Percentiles rank a stretch among this genome's conserved stretches.
phyloP scores from a whole-genome alignment of 1,139 yeast species.

The Yamadazyma triangularis region DNA sequence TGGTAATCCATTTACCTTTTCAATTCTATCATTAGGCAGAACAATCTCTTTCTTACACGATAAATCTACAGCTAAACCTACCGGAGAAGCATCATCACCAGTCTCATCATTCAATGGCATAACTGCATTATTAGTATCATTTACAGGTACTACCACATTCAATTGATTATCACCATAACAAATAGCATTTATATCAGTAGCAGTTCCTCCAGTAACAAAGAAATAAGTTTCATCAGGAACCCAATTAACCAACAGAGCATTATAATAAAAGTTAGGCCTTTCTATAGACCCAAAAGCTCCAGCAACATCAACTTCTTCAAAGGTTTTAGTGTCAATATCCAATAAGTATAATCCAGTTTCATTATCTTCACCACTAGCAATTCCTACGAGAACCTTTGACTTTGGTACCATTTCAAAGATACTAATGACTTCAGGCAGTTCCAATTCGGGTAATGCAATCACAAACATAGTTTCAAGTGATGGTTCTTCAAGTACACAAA shows the following conservation, averaged over 20 bases:
- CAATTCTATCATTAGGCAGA: conserved; percentile 58
- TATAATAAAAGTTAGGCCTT: conserved; percentile 48
- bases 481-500: too few species aligned
- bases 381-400: conserved; percentile 7
- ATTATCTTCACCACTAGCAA: conserved; percentile 8
- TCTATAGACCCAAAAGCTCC: conserved; percentile 55
- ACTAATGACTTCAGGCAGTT: too few species aligned
- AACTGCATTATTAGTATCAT: conserved; percentile 68
- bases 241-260: conserved; percentile 42
- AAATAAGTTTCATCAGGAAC: conserved; percentile 21
- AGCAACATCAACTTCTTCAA: conserved; percentile 44
- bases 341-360: conserved; percentile 7
- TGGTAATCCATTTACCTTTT: conserved; percentile 52
- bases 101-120: conserved; percentile 65
- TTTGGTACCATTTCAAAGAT: conserved; percentile 2
- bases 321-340: conserved; percentile 1
- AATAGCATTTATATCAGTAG: conserved; percentile 54
- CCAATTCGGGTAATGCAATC: too few species aligned
- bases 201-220: conserved; percentile 55
- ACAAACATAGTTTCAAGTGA: too few species aligned
- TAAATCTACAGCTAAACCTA: conserved; percentile 65
- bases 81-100: conserved; percentile 63
- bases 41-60: conserved; percentile 36
- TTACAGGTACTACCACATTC: conserved; percentile 37
- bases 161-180: conserved; percentile 19